Base-by-base conservation (phyloP, 345 rosid species). In the Eucalyptus cloeziana region DNA sequence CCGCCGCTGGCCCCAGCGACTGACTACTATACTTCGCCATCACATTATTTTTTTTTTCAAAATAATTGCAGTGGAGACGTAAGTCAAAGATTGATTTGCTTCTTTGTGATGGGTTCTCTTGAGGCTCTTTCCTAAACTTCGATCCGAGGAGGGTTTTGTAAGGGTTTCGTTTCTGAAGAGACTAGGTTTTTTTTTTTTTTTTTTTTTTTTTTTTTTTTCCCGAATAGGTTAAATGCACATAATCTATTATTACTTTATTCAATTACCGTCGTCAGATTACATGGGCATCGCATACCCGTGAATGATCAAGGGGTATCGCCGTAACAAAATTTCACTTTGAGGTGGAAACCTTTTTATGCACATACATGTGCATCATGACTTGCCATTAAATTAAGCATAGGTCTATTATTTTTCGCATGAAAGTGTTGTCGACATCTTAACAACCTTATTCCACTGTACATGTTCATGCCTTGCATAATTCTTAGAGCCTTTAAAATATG, bases 151-250 rank as follows among this genome's bases (percentile, higher is more conserved):
- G 80, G 47, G 27, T 15, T 10, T 40, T 24, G 83, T 6, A 19
- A 76, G 83, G 83, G 83, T 40, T 76, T 76, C 47, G 27, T 33
- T 9, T 33, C 11, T 17, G 81, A 33, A 64, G 8, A n/a, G 76
- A 76, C 27, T 4, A 76, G 15, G 5, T 25, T 1, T 58, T 54
- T 8, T 2, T 14, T 30, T 5, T 60, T 33, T 17, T 5, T 14
- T 30, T 5, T 60, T 33, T 17, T 5, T 11, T 24, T 1, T 58
- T 54, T 8, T 2, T 14, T 30, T 5, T 60, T 33, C 9, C 3
- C 0, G 2, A 40, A 10, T 5, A 21, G 30, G 15, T 76, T 22
- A 40, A 21, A 37, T 11, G 2, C 24, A 11, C 1, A 8, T 19
- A 40, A 76, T 40, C 3, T 2, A 40, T 76, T 40, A 10, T 76